Evolutionary conservation across 2,329 filamentous ascomycete genomes (phyloP), one percentile per base, ranked within the genome.

Genomic region (Ophiostoma piceae): DNA sequence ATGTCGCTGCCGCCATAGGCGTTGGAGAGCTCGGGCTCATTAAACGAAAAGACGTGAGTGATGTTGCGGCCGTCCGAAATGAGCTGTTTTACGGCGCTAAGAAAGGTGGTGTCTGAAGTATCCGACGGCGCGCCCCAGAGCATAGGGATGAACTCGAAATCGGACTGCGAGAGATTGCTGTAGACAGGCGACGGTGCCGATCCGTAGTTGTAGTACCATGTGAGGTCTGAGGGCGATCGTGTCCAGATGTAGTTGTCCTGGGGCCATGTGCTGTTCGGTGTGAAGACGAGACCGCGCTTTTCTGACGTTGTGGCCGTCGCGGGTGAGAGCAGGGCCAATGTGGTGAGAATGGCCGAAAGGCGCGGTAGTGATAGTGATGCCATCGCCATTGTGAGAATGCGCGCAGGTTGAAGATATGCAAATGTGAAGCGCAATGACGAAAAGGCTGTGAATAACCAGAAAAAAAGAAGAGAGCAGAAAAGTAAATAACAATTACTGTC

Each of bases 181-280:
- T 84, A 89, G 60, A 80, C 80, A 0, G 82, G 72, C 0, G 88
- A 86, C 1, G 91, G 90, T 3, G 78, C 76, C 26, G 82, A 76
- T 35, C 80, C 79, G 78, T 94, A 95, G 81, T 94, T 94, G 84
- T 94, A 95, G 82, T 95, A 95, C 92, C 92, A 95, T 2, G 87
- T 90, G 69, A 94, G 79, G 60, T 87, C 85, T 22, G 84, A 86
- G 51, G 81, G 82, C 6, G 80, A 68, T 62, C 81, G 77, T 12
- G 82, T 80, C 89, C 90, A 94, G 74, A 90, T 82, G 66, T 82
- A 77, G 79, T 92, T 87, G 79, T 94, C 91, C 19, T 81, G 71
- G 0, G 86, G 82, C 70, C 83, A 80, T 0, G 84, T 76, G 5
- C 79, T 73, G 71, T 87, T 85, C 7, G 86, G 84, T 22, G 91